phyloP scores from a whole-genome alignment of 805 yeast species.

The Tetrapisispora iriomotensis region DNA sequence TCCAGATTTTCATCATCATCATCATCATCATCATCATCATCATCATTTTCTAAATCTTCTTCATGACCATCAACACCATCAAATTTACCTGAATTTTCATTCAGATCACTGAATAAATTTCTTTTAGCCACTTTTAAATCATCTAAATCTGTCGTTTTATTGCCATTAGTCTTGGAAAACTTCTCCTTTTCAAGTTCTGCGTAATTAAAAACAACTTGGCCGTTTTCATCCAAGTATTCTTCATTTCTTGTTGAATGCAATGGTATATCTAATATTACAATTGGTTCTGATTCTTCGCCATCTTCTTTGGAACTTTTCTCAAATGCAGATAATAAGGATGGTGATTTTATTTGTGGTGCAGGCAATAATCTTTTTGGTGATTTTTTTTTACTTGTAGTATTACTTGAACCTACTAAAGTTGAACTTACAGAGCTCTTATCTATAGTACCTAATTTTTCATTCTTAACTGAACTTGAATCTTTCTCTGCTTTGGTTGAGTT shows the following conservation, averaged over 20 bases:
- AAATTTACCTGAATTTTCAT: conserved; percentile 9
- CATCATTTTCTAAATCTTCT: conserved; percentile 17
- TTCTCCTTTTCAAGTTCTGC: conserved; percentile 6
- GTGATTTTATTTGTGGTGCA: conserved; percentile 18
- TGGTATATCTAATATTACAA: conserved; percentile 25
- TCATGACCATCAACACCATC: conserved; percentile 17
- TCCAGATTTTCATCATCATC: conserved; percentile 17
- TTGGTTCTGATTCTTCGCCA: conserved; percentile 14
- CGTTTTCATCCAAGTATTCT: conserved; percentile 29
- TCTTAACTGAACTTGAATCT: not conserved
- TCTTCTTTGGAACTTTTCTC: conserved; percentile 9
- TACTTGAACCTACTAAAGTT: not conserved
- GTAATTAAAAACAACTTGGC: conserved; percentile 26
- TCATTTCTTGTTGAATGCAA: conserved; percentile 17
- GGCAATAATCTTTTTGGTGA: conserved; percentile 16
- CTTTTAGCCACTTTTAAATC: conserved; percentile 9
- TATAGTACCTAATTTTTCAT: not conserved
- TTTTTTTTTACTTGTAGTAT: conserved; percentile 1
- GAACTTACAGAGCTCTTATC: not conserved
- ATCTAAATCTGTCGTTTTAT: not conserved
- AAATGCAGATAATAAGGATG: conserved; percentile 16
- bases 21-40: conserved; percentile 15
- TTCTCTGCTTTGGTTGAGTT: not conserved
- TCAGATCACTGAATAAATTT: conserved; percentile 15
- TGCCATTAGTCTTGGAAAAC: not conserved